Conservation (phyloP, 768 basidiomycete genomes). For the Cyclocybe aegerita region DNA sequence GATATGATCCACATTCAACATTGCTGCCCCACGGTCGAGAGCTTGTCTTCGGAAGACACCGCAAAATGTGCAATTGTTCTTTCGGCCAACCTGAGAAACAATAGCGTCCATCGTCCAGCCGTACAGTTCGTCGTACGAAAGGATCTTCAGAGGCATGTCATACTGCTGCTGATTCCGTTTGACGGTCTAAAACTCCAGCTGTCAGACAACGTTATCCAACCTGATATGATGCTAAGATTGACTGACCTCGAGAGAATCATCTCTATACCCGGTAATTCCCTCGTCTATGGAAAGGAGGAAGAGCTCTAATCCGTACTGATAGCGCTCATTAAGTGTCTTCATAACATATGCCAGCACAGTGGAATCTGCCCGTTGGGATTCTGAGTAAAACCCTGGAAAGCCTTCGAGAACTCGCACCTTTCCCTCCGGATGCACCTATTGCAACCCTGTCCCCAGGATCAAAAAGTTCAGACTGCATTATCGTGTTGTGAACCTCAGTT, state of each 20-base stretch:
- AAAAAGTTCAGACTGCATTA: slow-evolving; percentile 80
- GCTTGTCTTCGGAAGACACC: slow-evolving; percentile 97
- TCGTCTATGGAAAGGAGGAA: slow-evolving; percentile 97
- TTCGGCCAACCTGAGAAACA: slow-evolving; percentile 90
- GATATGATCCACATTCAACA: slow-evolving; percentile 91
- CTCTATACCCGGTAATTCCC: slow-evolving; percentile 96
- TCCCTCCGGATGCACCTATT: slow-evolving; percentile 97
- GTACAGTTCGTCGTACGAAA: slow-evolving; percentile 94
- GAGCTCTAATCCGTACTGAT: slow-evolving; percentile 87
- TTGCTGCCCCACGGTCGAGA: slow-evolving; percentile 89
- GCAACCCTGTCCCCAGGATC: slow-evolving; percentile 89
- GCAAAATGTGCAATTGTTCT: slow-evolving; percentile 99
- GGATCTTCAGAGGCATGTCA: slow-evolving; percentile 90
- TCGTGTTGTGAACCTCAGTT: slow-evolving; percentile 97
- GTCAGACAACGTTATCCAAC: slow-evolving; percentile 1
- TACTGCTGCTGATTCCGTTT: slow-evolving; percentile 97
- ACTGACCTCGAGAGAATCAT: slow-evolving; percentile 89
- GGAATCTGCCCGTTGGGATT: slow-evolving; percentile 62
- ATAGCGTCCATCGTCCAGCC: slow-evolving; percentile 99
- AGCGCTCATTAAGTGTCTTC: slow-evolving; percentile 92
- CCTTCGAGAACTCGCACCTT: slow-evolving; percentile 56
- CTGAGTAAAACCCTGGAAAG: slow-evolving; percentile 13
- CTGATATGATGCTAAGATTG: slow-evolving; percentile 1
- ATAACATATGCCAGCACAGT: slow-evolving; percentile 97
- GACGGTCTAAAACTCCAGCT: slow-evolving; percentile 66